Evolutionary conservation across 148 eudicot genomes (phyloP).

Genomic region (Salicornia ramosissima): DNA sequence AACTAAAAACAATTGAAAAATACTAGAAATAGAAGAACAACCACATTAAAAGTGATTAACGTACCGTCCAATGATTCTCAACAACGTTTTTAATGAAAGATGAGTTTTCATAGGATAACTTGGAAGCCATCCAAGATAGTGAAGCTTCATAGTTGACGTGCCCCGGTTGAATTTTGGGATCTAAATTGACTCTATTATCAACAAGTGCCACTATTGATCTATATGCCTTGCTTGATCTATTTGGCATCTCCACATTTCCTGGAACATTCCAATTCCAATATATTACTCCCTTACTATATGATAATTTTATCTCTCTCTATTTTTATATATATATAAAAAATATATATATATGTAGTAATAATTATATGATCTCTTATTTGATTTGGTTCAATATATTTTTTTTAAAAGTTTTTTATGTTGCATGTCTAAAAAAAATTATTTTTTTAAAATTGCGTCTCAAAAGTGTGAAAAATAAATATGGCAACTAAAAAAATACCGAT

Average conservation of each 20-base stretch:
- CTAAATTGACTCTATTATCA: conserved; percentile 40
- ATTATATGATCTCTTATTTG: no score
- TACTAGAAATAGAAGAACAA: background rate
- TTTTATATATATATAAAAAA: no score
- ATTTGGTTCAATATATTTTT: no score
- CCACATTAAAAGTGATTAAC: no score
- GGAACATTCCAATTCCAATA: background rate
- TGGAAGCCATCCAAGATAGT: conserved; percentile 49
- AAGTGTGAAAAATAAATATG: no score
- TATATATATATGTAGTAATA: no score
- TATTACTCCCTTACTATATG: no score
- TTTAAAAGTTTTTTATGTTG: no score
- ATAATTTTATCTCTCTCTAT: no score
- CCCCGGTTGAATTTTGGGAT: conserved; percentile 25
- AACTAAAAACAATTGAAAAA: background rate
- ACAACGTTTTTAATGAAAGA: conserved; percentile 36
- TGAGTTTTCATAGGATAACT: conserved; percentile 48
- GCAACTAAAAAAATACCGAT: no score
- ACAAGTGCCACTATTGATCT: conserved; percentile 32
- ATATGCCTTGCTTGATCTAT: conserved; percentile 20
- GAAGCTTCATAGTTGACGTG: conserved; percentile 27
- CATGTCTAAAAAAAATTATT: no score
- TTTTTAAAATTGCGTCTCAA: no score
- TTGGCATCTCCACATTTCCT: conserved; percentile 38
- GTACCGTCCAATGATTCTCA: conserved; percentile 48